These are phyloP conservation scores for Cladorrhinum sp. DNA, from an alignment of 2,329 filamentous ascomycete genomes.

Conservation along the genomic window DNA sequence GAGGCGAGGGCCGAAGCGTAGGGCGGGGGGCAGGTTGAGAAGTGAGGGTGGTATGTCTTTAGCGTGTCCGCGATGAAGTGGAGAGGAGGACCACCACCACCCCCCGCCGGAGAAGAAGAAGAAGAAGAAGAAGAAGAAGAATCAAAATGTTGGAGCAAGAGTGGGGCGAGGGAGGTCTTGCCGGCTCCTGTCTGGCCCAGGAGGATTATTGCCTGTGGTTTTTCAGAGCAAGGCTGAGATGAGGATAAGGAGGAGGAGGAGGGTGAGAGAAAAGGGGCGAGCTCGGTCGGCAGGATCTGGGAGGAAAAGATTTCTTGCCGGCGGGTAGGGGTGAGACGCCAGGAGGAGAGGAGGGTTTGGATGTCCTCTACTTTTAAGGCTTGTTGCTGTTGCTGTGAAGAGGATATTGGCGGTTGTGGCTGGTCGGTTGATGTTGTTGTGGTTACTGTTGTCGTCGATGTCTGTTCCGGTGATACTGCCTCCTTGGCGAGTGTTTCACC, in stretches of 20 bases:
- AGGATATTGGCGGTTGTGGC: background rate
- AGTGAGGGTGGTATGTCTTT: constrained; percentile 46
- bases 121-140: background rate
- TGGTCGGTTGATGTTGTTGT: background rate
- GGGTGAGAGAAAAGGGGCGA: constrained; percentile 24
- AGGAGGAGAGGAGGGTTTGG: constrained; percentile 14
- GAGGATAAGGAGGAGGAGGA: background rate
- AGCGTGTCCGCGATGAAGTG: constrained; percentile 50
- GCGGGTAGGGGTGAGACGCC: constrained; percentile 16
- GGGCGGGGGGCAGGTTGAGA: constrained; percentile 26
- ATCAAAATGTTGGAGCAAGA: constrained; percentile 35
- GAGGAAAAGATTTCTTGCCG: constrained; percentile 21
- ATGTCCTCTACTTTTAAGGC: background rate
- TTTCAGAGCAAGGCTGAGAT: too few species aligned
- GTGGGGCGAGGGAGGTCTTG: constrained; percentile 44
- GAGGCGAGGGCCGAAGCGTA: constrained; percentile 36
- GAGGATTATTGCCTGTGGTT: constrained; percentile 42
- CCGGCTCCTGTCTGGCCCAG: constrained; percentile 50
- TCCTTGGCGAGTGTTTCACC: too few species aligned
- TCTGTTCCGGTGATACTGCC: too few species aligned
- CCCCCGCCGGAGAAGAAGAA: background rate
- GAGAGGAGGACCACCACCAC: background rate
- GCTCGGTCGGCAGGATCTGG: constrained; percentile 33
- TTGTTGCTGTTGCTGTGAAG: background rate
- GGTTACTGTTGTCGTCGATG: too few species aligned